Conservation (phyloP, 1,284 basidiomycete genomes). For the Ganoderma sinense region DNA sequence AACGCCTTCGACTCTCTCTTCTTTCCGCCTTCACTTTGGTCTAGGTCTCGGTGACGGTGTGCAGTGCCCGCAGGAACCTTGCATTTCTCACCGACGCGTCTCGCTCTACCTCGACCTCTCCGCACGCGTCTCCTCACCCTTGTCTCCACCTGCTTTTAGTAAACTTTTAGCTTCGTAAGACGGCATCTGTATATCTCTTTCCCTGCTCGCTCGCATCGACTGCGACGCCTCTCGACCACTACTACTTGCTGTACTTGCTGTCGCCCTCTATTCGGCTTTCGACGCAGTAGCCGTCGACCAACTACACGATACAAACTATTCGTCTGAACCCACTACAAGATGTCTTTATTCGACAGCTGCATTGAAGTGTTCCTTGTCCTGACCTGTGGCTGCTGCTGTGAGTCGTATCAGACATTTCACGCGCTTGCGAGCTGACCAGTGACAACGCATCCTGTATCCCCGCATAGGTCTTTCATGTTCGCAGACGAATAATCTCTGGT, state of each 20-base stretch:
- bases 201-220: slow-evolving; percentile 9
- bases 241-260: not conserved
- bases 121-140: not conserved
- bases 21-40: not conserved
- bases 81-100: not conserved
- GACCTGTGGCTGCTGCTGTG: slow-evolving; percentile 25
- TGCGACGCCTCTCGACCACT: slow-evolving; percentile 7
- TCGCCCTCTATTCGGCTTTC: slow-evolving; percentile 1
- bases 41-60: not conserved
- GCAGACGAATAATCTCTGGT: slow-evolving; percentile 22
- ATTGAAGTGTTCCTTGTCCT: slow-evolving; percentile 9
- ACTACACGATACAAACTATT: not conserved
- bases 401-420: not conserved
- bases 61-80: not conserved
- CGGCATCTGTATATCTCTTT: not conserved
- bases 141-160: not conserved
- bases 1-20: not conserved
- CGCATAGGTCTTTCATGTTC: slow-evolving; percentile 17
- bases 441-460: not conserved
- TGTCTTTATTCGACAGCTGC: slow-evolving; percentile 23
- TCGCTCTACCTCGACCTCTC: not conserved
- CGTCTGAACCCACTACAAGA: not conserved
- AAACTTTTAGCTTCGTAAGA: not conserved
- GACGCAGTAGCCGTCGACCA: not conserved
- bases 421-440: not conserved